A percentile compares a stretch with the other conserved stretches of the same genome.
Conservation (phyloP, 164 flowering plant genomes). For the Saururus chinensis region DNA sequence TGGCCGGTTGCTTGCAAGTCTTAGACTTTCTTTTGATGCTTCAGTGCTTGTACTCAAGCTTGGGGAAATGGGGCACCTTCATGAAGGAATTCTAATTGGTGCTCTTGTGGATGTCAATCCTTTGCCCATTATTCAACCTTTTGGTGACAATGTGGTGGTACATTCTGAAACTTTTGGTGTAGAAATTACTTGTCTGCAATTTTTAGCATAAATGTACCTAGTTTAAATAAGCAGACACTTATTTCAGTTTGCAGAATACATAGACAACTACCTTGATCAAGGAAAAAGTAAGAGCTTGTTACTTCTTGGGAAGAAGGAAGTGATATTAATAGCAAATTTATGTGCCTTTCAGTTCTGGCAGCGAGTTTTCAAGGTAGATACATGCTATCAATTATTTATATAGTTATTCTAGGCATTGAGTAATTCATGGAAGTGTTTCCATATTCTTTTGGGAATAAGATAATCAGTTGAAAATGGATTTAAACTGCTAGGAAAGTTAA, state of each 20-base stretch:
- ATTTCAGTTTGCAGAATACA: slow-evolving; percentile 43
- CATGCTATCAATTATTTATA: not conserved
- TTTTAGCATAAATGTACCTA: not conserved
- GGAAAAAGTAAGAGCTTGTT: slow-evolving; percentile 23
- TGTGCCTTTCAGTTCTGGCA: slow-evolving; percentile 93
- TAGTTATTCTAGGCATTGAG: no score
- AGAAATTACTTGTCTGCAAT: not conserved
- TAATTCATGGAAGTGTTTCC: no score
- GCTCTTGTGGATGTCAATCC: slow-evolving; percentile 81
- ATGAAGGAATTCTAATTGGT: slow-evolving; percentile 91
- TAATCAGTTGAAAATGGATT: no score
- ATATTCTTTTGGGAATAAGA: no score
- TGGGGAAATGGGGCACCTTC: slow-evolving; percentile 65
- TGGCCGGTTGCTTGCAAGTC: slow-evolving; percentile 70
- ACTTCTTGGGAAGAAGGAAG: slow-evolving; percentile 47
- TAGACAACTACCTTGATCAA: slow-evolving; percentile 32
- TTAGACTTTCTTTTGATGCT: slow-evolving; percentile 85
- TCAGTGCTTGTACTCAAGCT: slow-evolving; percentile 71
- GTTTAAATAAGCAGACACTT: not conserved
- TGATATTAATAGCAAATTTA: slow-evolving; percentile 50
- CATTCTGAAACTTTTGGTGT: not conserved
- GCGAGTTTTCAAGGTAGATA: slow-evolving; percentile 60
- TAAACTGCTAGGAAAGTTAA: no score
- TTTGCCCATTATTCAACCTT: slow-evolving; percentile 76
- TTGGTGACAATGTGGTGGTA: slow-evolving; percentile 78